phyloP scores from a whole-genome alignment of 495 filamentous ascomycete genomes.

The Viridothelium virens region DNA sequence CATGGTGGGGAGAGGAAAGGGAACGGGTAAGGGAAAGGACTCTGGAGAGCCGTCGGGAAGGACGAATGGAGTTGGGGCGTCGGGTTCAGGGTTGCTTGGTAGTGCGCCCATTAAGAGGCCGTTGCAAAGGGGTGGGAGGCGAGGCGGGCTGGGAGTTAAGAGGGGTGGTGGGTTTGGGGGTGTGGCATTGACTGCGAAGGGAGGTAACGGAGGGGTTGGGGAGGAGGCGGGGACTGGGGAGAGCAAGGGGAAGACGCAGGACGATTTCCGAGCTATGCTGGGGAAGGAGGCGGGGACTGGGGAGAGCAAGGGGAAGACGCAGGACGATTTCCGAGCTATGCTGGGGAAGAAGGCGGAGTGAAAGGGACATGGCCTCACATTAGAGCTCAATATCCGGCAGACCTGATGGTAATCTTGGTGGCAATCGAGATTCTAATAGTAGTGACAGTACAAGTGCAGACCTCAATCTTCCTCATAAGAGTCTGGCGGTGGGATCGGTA shows the following conservation, averaged over 20 bases:
- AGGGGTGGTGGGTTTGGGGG: conserved; percentile 22
- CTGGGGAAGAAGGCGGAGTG: conserved; percentile 39
- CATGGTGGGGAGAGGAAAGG: conserved; percentile 45
- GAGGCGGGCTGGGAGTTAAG: conserved; percentile 33
- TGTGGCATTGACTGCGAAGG: neutral
- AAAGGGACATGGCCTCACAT: neutral
- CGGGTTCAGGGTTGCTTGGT: neutral
- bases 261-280: conserved; percentile 80
- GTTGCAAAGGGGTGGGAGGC: conserved; percentile 41
- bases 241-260: conserved; percentile 59
- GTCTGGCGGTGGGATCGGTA: too few relatives aligned
- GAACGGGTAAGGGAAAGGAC: conserved; percentile 43
- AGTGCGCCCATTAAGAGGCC: conserved; percentile 38
- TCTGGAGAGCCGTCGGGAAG: conserved; percentile 21
- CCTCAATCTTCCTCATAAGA: too few relatives aligned
- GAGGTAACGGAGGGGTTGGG: conserved; percentile 2
- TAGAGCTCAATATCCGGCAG: too few relatives aligned
- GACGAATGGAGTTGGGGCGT: conserved; percentile 11
- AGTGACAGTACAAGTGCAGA: too few relatives aligned
- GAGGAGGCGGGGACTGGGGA: conserved; percentile 30
- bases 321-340: conserved; percentile 82
- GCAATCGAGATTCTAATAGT: too few relatives aligned
- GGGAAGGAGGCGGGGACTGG: conserved; percentile 25
- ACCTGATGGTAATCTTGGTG: too few relatives aligned
- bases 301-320: conserved; percentile 52